phyloP scores from a whole-genome alignment of 768 basidiomycete species.

The Mycena metata region DNA sequence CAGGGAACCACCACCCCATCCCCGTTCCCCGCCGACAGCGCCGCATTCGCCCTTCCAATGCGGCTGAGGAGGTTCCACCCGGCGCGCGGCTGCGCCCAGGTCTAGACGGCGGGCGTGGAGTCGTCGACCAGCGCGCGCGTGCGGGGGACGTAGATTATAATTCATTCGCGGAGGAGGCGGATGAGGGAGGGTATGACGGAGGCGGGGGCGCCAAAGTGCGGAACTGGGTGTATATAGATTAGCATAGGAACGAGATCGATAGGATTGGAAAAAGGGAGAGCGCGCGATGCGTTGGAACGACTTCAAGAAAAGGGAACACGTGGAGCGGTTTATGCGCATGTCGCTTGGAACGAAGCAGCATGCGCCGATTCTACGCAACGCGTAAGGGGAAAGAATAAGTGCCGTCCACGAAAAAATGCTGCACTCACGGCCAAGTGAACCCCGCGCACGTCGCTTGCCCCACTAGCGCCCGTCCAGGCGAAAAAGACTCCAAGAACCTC shows the following conservation, averaged over 20 bases:
- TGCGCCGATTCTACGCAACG: no score
- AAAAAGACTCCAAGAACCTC: slow-evolving; percentile 38
- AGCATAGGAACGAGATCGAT: neutral
- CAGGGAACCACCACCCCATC: no score
- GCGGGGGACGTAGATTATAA: slow-evolving; percentile 88
- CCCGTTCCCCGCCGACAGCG: slow-evolving; percentile 54
- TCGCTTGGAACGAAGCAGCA: no score
- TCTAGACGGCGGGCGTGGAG: slow-evolving; percentile 76
- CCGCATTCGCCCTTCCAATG: slow-evolving; percentile 70
- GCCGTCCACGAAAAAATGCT: neutral
- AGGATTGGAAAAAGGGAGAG: no score
- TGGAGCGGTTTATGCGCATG: no score
- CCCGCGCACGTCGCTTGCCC: no score
- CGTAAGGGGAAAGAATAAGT: no score
- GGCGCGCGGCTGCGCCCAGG: slow-evolving; percentile 79
- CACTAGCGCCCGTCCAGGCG: no score
- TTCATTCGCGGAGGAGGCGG: slow-evolving; percentile 59
- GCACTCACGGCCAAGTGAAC: no score
- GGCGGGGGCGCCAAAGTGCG: slow-evolving; percentile 74
- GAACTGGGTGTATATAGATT: slow-evolving; percentile 61
- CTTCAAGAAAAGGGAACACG: no score
- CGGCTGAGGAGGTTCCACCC: slow-evolving; percentile 75
- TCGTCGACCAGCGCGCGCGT: slow-evolving; percentile 71
- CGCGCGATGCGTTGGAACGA: no score
- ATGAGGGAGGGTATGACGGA: slow-evolving; percentile 68